A percentile compares a stretch with the other conserved stretches of the same genome.
Evolutionary conservation across 371 early-diverging fungal genomes (phyloP).

Genomic region (Lichtheimia ornata): DNA sequence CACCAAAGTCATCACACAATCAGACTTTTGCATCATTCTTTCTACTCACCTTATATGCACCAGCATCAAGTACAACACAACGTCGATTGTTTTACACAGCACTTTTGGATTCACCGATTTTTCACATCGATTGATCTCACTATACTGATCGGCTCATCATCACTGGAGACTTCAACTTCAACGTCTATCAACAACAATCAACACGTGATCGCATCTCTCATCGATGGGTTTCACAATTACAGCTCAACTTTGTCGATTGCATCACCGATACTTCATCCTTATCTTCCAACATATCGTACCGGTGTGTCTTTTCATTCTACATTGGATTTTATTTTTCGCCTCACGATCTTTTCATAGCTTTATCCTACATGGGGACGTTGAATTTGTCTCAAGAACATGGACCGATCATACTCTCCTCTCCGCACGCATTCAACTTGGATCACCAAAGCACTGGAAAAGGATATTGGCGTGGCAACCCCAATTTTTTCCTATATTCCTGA

Average conservation of each 20-base stretch:
- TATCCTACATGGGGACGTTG: neutral
- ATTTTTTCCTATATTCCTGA: neutral
- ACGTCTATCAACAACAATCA: neutral
- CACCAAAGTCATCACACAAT: neutral
- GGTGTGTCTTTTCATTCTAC: too few relatives aligned
- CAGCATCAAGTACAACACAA: neutral
- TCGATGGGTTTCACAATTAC: neutral
- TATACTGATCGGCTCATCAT: slow-evolving; percentile 2
- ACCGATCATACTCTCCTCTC: slow-evolving; percentile 11
- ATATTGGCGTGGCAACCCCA: slow-evolving; percentile 12
- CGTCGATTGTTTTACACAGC: neutral
- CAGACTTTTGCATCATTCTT: too few relatives aligned
- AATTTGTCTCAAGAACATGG: neutral
- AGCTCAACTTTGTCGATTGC: neutral
- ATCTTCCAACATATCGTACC: too few relatives aligned
- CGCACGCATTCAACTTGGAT: neutral
- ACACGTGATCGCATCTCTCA: neutral
- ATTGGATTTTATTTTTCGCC: too few relatives aligned
- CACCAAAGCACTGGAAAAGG: neutral
- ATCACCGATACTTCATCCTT: neutral
- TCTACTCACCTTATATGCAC: slow-evolving; percentile 8
- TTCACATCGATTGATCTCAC: too few relatives aligned
- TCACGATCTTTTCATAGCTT: too few relatives aligned
- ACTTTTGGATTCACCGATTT: too few relatives aligned
- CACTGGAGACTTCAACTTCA: slow-evolving; percentile 11